Percentiles rank a stretch among this genome's conserved stretches.
phyloP scores from a whole-genome alignment of 2,329 filamentous ascomycete genomes.

The Aspergillus vadensis region DNA sequence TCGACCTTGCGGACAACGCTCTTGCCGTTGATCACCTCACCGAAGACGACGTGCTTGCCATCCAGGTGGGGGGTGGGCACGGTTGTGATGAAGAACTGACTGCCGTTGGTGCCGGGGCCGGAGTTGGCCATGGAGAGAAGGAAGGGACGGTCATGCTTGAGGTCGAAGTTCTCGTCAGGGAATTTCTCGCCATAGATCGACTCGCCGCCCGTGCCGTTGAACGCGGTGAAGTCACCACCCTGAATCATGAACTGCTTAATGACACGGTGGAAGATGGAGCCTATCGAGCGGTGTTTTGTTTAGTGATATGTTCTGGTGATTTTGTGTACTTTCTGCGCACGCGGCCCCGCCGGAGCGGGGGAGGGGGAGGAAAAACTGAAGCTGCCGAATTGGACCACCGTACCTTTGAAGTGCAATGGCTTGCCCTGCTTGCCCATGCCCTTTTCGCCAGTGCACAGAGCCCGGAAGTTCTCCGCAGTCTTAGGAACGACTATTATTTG shows the following conservation, averaged over 20 bases:
- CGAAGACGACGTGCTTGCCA: constrained; percentile 96
- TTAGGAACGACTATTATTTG: constrained; percentile 74
- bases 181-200: constrained; percentile 98
- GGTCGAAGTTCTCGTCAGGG: constrained; percentile 90
- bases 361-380: constrained; percentile 3
- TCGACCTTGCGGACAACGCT: constrained; percentile 87
- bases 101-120: constrained; percentile 91
- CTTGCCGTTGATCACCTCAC: constrained; percentile 90
- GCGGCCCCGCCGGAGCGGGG: neutral
- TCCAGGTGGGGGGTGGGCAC: constrained; percentile 93
- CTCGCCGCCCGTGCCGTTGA: constrained; percentile 93
- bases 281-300: constrained; percentile 37
- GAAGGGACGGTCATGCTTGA: constrained; percentile 91
- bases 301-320: neutral
- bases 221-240: constrained; percentile 93
- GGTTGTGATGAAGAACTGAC: constrained; percentile 97
- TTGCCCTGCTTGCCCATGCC: constrained; percentile 78
- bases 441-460: constrained; percentile 93
- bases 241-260: constrained; percentile 99
- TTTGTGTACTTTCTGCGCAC: neutral
- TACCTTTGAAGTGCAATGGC: constrained; percentile 83
- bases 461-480: constrained; percentile 94
- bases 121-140: constrained; percentile 97
- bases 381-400: constrained; percentile 11
- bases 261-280: constrained; percentile 88